Percentiles rank a stretch among this genome's conserved stretches.
Conservation (phyloP, 495 filamentous ascomycete species). For the Platismatia glauca region DNA sequence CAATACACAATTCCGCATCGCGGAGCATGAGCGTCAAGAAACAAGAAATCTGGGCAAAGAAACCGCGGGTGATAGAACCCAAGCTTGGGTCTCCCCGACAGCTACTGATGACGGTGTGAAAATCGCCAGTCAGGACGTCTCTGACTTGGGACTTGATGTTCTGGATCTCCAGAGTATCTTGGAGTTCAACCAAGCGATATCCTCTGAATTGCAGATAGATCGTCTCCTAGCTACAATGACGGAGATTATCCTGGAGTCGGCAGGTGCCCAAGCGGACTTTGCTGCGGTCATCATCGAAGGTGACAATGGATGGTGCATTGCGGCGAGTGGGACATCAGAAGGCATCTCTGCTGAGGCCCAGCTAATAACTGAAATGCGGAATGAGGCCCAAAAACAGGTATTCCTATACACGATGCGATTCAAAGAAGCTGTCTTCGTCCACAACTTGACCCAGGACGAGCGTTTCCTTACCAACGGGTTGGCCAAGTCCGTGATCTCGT, state of each 20-base stretch:
- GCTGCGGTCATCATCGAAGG: conserved; percentile 71
- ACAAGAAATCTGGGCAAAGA: conserved; percentile 37
- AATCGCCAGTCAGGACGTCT: conserved; percentile 8
- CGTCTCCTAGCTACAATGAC: conserved; percentile 80
- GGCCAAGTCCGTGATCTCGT: conserved; percentile 71
- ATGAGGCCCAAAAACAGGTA: conserved; percentile 67
- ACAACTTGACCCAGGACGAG: conserved; percentile 75
- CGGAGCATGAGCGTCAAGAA: conserved; percentile 46
- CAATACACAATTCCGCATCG: conserved; percentile 40
- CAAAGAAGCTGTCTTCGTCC: conserved; percentile 72
- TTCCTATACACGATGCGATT: conserved; percentile 77
- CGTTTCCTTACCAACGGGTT: conserved; percentile 71
- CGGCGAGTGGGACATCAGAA: conserved; percentile 58
- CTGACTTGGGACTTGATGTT: conserved; percentile 48
- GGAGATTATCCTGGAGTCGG: conserved; percentile 79
- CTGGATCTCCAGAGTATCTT: conserved; percentile 82
- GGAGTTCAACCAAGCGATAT: conserved; percentile 82
- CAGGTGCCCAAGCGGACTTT: conserved; percentile 66
- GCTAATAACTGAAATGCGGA: conserved; percentile 52
- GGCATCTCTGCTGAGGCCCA: conserved; percentile 34
- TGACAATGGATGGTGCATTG: conserved; percentile 62
- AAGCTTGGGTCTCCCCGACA: conserved; percentile 46
- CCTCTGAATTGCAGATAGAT: conserved; percentile 78
- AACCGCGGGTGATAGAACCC: conserved; percentile 53
- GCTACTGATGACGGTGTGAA: conserved; percentile 2